Evolutionary conservation across 2,329 filamentous ascomycete genomes (phyloP).

Genomic region (Alternaria tenuissima): DNA sequence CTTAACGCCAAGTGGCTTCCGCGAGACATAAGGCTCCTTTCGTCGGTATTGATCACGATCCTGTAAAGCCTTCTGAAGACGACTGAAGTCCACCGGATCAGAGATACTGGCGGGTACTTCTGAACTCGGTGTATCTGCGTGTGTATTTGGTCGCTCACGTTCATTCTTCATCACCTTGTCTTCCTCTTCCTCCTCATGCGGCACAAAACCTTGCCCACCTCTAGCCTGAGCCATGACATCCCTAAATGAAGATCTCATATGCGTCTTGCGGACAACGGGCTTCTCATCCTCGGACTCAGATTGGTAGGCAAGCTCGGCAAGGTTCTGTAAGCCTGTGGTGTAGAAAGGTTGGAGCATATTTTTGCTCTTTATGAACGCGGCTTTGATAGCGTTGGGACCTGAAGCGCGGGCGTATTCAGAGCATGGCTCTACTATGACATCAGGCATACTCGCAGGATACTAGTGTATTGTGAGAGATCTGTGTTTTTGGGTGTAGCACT

Average conservation of each 20-base stretch:
- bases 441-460: background rate
- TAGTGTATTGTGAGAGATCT: background rate
- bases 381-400: background rate
- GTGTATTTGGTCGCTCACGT: background rate
- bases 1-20: background rate
- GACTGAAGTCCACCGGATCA: background rate
- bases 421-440: background rate
- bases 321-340: background rate
- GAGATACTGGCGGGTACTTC: background rate
- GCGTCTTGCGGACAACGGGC: background rate
- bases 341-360: background rate
- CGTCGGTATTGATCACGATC: background rate
- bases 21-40: background rate
- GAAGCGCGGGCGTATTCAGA: background rate
- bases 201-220: background rate
- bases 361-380: background rate
- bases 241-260: background rate
- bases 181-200: background rate
- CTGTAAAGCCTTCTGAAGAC: background rate
- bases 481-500: background rate
- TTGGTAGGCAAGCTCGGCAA: background rate
- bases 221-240: conserved; percentile 4
- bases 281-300: background rate
- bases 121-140: background rate
- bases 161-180: background rate